phyloP scores from a whole-genome alignment of 441 rosid species.

The Brassica balearica region DNA sequence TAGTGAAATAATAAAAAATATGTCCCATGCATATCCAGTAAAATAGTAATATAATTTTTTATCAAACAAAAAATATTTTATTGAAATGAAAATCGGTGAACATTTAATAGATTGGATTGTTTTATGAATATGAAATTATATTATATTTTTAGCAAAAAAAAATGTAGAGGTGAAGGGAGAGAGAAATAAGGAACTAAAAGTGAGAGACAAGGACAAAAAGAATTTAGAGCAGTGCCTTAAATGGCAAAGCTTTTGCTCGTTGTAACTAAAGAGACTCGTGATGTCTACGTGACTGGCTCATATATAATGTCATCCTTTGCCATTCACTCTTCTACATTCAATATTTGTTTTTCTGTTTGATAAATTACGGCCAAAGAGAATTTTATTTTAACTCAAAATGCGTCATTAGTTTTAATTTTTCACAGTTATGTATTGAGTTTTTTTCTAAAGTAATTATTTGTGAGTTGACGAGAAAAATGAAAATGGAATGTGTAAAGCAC shows the following conservation, averaged over 20 bases:
- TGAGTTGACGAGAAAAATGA: background rate
- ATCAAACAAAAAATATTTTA: background rate
- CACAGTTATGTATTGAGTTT: background rate
- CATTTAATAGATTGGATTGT: slow-evolving; percentile 10
- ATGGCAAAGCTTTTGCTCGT: slow-evolving; percentile 35
- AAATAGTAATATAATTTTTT: background rate
- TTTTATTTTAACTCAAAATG: background rate
- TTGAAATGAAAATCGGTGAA: background rate
- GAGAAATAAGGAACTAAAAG: slow-evolving; percentile 4
- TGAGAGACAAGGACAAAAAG: slow-evolving; percentile 33
- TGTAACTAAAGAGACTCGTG: slow-evolving; percentile 45
- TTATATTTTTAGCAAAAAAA: background rate
- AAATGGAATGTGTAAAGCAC: background rate
- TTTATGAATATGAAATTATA: slow-evolving; percentile 2
- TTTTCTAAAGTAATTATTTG: background rate
- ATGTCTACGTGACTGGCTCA: slow-evolving; percentile 41
- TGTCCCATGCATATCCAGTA: background rate
- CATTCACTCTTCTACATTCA: slow-evolving; percentile 20
- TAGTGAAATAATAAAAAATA: background rate
- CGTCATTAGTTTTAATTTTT: background rate
- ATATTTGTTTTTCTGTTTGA: background rate
- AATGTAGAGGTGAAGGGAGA: background rate
- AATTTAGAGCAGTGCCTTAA: slow-evolving; percentile 42
- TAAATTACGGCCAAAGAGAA: background rate
- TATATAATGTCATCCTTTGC: slow-evolving; percentile 28